Percentiles rank a stretch among this genome's conserved stretches.
These are phyloP conservation scores for Suaeda aralocaspica DNA, from an alignment of 148 eudicot species.

Conservation along the genomic window DNA sequence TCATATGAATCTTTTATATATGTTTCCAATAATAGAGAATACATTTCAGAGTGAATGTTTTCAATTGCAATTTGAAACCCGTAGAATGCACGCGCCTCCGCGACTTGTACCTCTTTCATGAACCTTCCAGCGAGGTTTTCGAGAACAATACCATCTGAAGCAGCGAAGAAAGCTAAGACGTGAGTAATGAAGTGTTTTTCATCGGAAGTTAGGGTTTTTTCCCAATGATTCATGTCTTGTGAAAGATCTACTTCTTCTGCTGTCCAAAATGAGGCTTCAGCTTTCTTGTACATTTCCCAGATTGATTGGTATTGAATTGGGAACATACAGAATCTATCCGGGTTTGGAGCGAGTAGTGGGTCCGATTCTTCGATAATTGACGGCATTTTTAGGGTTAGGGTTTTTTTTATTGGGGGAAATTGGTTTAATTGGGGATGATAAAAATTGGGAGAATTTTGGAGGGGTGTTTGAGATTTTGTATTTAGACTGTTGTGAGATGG, in stretches of 20 bases:
- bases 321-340: constrained; percentile 75
- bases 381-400: constrained; percentile 47
- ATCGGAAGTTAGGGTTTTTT: constrained; percentile 37
- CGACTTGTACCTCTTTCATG: constrained; percentile 72
- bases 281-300: constrained; percentile 89
- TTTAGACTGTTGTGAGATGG: not conserved
- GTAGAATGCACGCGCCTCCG: constrained; percentile 78
- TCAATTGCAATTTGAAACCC: constrained; percentile 80
- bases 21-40: constrained; percentile 50
- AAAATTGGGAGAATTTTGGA: not conserved
- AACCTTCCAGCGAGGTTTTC: constrained; percentile 66
- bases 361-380: constrained; percentile 48
- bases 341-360: constrained; percentile 51
- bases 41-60: constrained; percentile 81
- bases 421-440: not conserved
- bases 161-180: constrained; percentile 87
- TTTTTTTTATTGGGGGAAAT: no score
- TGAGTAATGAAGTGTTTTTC: constrained; percentile 79
- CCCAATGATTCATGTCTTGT: constrained; percentile 53
- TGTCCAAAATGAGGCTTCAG: constrained; percentile 77
- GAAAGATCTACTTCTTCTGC: constrained; percentile 68
- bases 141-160: constrained; percentile 72
- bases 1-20: constrained; percentile 51
- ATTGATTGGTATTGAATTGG: constrained; percentile 66
- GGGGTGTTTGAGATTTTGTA: not conserved